A percentile compares a stretch with the other conserved stretches of the same genome.
Evolutionary conservation across 352 stramenopile genomes (phyloP).

Genomic region (Phytophthora idaei): DNA sequence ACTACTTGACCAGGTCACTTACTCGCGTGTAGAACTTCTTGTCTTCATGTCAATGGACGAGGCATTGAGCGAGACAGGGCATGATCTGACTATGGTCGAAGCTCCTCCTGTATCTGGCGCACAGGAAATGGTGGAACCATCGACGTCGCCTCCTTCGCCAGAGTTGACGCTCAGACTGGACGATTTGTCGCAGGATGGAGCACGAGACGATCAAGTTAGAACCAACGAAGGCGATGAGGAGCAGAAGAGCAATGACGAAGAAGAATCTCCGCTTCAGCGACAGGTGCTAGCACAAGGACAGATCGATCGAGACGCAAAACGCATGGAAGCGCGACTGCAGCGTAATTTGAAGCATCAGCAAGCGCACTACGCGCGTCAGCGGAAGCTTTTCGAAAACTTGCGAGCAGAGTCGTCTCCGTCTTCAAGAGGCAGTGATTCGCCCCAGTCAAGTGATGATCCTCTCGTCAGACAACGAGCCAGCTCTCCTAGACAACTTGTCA

Average conservation of each 20-base stretch:
- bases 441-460: constrained; percentile 5
- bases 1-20: constrained; percentile 27
- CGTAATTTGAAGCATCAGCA: constrained; percentile 63
- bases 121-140: constrained; percentile 4
- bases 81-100: constrained; percentile 14
- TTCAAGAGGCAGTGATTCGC: constrained; percentile 14
- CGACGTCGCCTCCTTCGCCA: constrained; percentile 7
- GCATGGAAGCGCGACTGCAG: constrained; percentile 59
- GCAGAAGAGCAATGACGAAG: constrained; percentile 16
- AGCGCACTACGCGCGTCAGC: constrained; percentile 64
- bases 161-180: constrained; percentile 51
- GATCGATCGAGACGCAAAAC: constrained; percentile 33
- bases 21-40: background rate
- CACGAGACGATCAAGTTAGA: constrained; percentile 3
- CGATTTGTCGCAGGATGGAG: constrained; percentile 43
- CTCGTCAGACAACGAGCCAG: background rate
- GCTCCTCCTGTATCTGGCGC: constrained; percentile 3
- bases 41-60: constrained; percentile 5
- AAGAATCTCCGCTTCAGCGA: constrained; percentile 6
- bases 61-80: background rate
- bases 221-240: constrained; percentile 11
- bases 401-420: constrained; percentile 22
- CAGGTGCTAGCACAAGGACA: constrained; percentile 4
- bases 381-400: constrained; percentile 67
- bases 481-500: constrained; percentile 5